Conservation (phyloP, 2,329 filamentous ascomycete genomes). For the Atkinsonella texensis region DNA sequence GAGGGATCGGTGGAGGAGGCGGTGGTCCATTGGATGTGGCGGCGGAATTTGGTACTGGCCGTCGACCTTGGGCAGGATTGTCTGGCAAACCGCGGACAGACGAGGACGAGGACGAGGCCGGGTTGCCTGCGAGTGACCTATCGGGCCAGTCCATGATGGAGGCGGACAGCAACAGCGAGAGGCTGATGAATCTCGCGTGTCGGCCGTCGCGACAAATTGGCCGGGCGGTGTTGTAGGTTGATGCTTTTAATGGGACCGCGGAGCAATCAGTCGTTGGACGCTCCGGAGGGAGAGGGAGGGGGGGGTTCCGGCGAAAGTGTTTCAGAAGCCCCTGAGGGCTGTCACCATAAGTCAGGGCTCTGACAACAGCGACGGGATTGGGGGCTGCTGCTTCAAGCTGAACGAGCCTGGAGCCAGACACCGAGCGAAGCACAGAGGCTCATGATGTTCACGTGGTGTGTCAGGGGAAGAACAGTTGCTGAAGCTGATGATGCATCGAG, state of each 20-base stretch:
- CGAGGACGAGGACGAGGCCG: constrained; percentile 13
- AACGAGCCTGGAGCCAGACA: constrained; percentile 17
- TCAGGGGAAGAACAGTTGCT: constrained; percentile 5
- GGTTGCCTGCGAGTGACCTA: constrained; percentile 15
- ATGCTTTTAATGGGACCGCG: neutral
- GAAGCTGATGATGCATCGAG: constrained; percentile 4
- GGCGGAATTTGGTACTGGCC: constrained; percentile 25
- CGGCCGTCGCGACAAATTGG: constrained; percentile 3
- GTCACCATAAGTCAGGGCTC: constrained; percentile 6
- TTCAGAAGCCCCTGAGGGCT: constrained; percentile 18
- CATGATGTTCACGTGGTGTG: constrained; percentile 16
- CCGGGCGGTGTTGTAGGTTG: constrained; percentile 1
- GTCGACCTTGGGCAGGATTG: constrained; percentile 26
- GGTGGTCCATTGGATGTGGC: constrained; percentile 28
- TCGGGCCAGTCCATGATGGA: constrained; percentile 24
- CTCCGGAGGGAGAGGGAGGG: neutral
- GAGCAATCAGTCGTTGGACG: constrained; percentile 7
- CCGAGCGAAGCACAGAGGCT: constrained; percentile 15
- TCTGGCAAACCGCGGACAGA: constrained; percentile 27
- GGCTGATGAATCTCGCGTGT: constrained; percentile 3
- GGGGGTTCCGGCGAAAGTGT: constrained; percentile 11
- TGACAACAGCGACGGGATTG: constrained; percentile 11
- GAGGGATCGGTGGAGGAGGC: constrained; percentile 34
- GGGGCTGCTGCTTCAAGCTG: constrained; percentile 14
- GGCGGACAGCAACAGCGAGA: constrained; percentile 11